Evolutionary conservation across 495 filamentous ascomycete species (phyloP), one percentile per base, ranked within the genome.

Genomic region (Aspergillus egyptiacus): DNA sequence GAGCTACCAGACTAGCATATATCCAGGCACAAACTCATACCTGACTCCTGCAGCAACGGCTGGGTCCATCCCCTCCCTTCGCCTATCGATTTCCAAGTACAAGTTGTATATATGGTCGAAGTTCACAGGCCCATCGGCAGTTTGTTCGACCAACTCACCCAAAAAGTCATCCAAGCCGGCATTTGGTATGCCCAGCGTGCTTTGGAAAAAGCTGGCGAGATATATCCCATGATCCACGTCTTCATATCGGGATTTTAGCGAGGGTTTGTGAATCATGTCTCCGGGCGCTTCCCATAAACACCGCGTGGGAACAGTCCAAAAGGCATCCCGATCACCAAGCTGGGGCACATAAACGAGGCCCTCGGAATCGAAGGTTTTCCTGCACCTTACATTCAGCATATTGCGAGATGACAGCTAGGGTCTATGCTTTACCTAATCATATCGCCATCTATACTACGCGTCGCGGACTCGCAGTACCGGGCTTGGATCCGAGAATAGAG

Each of bases 211-310:
- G 13, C 32, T 10, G 6, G 4, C 35, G 40, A 57, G 23, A 41
- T 51, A 50, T 33, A 15, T 46, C 19, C 40, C 33, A 47, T 48
- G 15, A 14, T 34, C 18, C 23, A 22, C 13, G 15, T 34, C 46
- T 3, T 46, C 6, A 22, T 52, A 59, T 19, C 33, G 43, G 10
- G 48, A 35, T 28, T 50, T 42, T 6, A 63, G 32, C 13, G 52
- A 25, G 19, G 44, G 37, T 17, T 13, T 51, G 2, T 8, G 9
- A 5, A 6, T 9, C 48, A 61, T 49, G 14, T 48, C 30, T 14
- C 19, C 5, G 5, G 52, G 51, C 22, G 51, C 60, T 28, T 61
- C 46, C 58, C 52, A 56, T 6, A 54, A n/a, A 25, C 54, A 61
- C 2, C 35, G 0, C 3, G 27, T 0, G 11, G 48, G 40, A 1